A percentile compares a stretch with the other conserved stretches of the same genome.
These are phyloP conservation scores for Iris macrosiphon DNA, from an alignment of 106 monocot species.

Conservation along the genomic window DNA sequence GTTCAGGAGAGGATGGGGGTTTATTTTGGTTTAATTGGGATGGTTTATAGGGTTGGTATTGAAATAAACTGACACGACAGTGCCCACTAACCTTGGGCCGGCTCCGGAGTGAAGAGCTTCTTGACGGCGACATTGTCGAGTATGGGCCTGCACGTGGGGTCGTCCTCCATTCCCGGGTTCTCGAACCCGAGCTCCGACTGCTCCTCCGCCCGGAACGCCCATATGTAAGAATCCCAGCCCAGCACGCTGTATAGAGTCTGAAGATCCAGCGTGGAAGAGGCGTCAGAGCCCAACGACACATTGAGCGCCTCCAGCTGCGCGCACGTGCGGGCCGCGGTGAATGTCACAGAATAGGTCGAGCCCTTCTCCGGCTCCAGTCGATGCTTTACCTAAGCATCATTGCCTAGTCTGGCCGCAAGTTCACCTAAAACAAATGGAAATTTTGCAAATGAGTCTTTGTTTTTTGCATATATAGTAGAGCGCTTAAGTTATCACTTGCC, in stretches of 20 bases:
- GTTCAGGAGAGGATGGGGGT: no score
- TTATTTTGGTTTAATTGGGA: no score
- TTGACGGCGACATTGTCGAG: slow-evolving; percentile 86
- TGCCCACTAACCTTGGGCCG: slow-evolving; percentile 43
- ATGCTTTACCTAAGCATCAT: slow-evolving; percentile 78
- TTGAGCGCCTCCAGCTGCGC: slow-evolving; percentile 91
- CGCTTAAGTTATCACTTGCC: slow-evolving; percentile 17
- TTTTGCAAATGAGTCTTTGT: no score
- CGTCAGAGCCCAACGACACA: slow-evolving; percentile 31
- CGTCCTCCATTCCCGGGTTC: slow-evolving; percentile 96
- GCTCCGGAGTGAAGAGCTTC: slow-evolving; percentile 79
- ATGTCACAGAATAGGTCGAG: slow-evolving; percentile 64
- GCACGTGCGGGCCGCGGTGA: slow-evolving; percentile 91
- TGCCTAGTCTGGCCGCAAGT: slow-evolving; percentile 77
- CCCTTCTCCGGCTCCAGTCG: slow-evolving; percentile 60
- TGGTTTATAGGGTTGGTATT: no score
- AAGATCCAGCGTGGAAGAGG: slow-evolving; percentile 62
- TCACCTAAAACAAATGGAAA: no score
- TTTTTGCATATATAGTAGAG: no score
- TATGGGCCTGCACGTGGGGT: slow-evolving; percentile 89
- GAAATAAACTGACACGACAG: no score
- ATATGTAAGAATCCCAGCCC: slow-evolving; percentile 87
- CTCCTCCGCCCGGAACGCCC: slow-evolving; percentile 60
- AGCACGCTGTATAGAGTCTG: slow-evolving; percentile 94
- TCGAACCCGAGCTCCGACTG: slow-evolving; percentile 33